These are phyloP conservation scores for Rhexocercosporidium sp. DNA, from an alignment of 2,329 filamentous ascomycete genomes.

Conservation along the genomic window DNA sequence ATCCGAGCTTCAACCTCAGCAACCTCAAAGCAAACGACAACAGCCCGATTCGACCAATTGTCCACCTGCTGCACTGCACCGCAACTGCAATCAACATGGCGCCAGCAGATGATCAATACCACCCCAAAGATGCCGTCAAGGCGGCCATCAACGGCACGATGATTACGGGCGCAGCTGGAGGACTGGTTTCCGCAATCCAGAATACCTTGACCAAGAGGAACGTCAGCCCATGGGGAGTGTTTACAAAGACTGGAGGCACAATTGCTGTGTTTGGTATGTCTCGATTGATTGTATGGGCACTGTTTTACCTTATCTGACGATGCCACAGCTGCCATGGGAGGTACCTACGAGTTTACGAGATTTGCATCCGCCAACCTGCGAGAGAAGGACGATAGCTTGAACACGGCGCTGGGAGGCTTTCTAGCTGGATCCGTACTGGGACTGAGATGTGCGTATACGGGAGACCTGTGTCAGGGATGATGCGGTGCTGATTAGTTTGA, in stretches of 20 bases:
- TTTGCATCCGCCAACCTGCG: conserved; percentile 71
- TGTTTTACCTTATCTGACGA: background rate
- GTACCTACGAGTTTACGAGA: conserved; percentile 69
- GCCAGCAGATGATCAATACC: conserved; percentile 60
- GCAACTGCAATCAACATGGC: conserved; percentile 51
- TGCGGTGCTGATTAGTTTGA: conserved; percentile 28
- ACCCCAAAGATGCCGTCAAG: conserved; percentile 76
- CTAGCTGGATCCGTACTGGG: conserved; percentile 67
- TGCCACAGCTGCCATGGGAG: conserved; percentile 67
- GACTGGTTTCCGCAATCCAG: conserved; percentile 78
- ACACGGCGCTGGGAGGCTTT: conserved; percentile 69
- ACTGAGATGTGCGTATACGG: conserved; percentile 56
- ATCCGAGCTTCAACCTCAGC: conserved; percentile 22
- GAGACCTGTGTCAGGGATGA: background rate
- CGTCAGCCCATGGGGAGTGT: conserved; percentile 78
- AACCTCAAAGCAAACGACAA: conserved; percentile 33
- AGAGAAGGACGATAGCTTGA: conserved; percentile 70
- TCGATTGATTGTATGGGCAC: background rate
- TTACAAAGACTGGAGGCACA: conserved; percentile 78
- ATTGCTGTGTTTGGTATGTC: conserved; percentile 56
- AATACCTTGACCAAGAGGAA: conserved; percentile 87
- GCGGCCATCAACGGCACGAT: conserved; percentile 67
- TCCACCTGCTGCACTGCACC: conserved; percentile 20
- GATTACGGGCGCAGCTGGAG: conserved; percentile 69
- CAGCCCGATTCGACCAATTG: conserved; percentile 13